Evolutionary conservation across 1,139 yeast species (phyloP).

Genomic region (Scheffersomyces segobiensis): DNA sequence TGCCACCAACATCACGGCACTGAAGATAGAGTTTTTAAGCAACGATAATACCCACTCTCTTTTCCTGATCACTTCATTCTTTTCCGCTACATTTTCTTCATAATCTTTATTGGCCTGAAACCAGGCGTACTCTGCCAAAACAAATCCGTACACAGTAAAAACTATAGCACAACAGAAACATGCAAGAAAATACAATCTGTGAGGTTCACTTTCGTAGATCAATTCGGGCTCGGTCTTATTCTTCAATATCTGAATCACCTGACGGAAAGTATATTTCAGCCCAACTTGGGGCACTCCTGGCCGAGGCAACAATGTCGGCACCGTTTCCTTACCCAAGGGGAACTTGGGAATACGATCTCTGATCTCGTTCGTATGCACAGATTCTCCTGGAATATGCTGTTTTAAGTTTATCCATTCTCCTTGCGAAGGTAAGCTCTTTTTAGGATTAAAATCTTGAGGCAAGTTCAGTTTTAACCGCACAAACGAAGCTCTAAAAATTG

Average conservation of each 20-base stretch:
- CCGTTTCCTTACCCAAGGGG: constrained; percentile 65
- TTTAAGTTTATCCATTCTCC: constrained; percentile 49
- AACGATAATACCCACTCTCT: constrained; percentile 40
- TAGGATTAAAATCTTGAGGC: constrained; percentile 28
- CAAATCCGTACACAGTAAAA: constrained; percentile 64
- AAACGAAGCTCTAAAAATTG: not conserved
- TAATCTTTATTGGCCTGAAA: constrained; percentile 59
- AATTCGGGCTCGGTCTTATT: constrained; percentile 66
- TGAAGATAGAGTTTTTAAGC: constrained; percentile 32
- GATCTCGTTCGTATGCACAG: constrained; percentile 47
- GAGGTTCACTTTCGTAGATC: constrained; percentile 83
- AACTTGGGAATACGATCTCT: constrained; percentile 59
- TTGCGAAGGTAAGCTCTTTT: constrained; percentile 31
- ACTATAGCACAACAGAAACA: constrained; percentile 71
- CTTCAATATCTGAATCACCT: constrained; percentile 62
- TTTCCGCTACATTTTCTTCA: constrained; percentile 55
- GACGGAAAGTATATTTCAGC: constrained; percentile 54
- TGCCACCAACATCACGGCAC: constrained; percentile 39
- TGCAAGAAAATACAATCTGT: constrained; percentile 68
- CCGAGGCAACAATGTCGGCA: constrained; percentile 69
- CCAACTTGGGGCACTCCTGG: constrained; percentile 77
- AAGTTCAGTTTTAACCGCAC: constrained; percentile 27
- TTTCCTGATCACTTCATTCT: constrained; percentile 32
- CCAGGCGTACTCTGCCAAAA: constrained; percentile 59
- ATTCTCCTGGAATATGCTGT: constrained; percentile 64